Percentiles rank a stretch among this genome's conserved stretches.
Conservation (phyloP, 2,329 filamentous ascomycete species). For the Fusarium nisikadoi region DNA sequence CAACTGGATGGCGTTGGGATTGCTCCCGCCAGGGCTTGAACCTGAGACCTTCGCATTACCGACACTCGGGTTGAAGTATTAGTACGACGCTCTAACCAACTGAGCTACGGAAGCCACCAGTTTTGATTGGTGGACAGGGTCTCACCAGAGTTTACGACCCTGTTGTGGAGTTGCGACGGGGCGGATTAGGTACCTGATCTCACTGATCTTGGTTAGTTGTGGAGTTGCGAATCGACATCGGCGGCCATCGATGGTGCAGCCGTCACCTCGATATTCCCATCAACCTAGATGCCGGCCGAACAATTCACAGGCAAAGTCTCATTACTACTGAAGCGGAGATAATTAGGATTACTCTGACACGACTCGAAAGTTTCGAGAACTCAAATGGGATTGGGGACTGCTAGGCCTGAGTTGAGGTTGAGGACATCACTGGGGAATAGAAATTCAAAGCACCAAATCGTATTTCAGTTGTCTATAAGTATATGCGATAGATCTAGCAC, state of each 20-base stretch:
- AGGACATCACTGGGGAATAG: rapidly evolving
- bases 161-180: rapidly evolving
- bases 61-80: slow-evolving; percentile 2
- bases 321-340: rapidly evolving
- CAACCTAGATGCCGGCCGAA: rapidly evolving
- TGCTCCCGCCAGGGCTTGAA: slow-evolving; percentile 11
- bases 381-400: no score
- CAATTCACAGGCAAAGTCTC: rapidly evolving
- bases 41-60: slow-evolving; percentile 10
- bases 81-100: slow-evolving; percentile 16
- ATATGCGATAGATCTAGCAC: neutral
- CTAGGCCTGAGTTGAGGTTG: rapidly evolving
- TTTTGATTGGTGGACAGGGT: neutral
- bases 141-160: rapidly evolving
- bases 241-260: no score
- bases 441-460: neutral
- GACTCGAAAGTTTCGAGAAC: rapidly evolving
- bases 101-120: slow-evolving; percentile 15
- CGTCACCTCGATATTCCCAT: neutral
- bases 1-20: slow-evolving; percentile 1
- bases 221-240: rapidly evolving
- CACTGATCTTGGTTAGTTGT: neutral
- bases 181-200: neutral
- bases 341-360: neutral
- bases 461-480: neutral